Percentiles rank a stretch among this genome's conserved stretches.
Evolutionary conservation across 345 rosid species (phyloP).

Genomic region (Brassica cretica): DNA sequence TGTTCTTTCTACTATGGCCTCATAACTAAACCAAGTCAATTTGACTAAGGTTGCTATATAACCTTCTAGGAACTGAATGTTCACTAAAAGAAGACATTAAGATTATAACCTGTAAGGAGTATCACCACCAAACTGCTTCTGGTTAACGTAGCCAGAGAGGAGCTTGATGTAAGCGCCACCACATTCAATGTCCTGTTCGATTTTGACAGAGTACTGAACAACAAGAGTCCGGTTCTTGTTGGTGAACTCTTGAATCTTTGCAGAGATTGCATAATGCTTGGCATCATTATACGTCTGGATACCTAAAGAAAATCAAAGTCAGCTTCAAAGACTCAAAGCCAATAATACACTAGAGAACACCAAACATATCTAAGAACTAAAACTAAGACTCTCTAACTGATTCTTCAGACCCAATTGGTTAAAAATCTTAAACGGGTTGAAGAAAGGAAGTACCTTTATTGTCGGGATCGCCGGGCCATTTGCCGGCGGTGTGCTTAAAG

Average conservation of each 20-base stretch:
- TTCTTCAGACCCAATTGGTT: neutral
- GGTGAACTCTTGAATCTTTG: constrained; percentile 86
- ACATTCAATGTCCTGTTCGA: constrained; percentile 94
- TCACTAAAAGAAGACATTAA: neutral
- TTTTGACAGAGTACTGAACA: constrained; percentile 76
- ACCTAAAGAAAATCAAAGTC: constrained; percentile 42
- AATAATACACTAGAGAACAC: no score
- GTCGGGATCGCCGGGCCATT: constrained; percentile 81
- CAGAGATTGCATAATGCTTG: constrained; percentile 80
- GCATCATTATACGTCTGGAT: constrained; percentile 88
- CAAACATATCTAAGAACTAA: no score
- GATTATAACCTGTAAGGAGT: constrained; percentile 78
- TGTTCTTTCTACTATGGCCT: constrained; percentile 9
- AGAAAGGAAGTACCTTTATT: constrained; percentile 57
- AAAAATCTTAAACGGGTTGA: neutral
- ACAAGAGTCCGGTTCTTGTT: constrained; percentile 85
- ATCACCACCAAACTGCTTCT: constrained; percentile 98
- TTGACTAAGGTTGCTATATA: neutral
- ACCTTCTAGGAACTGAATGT: neutral
- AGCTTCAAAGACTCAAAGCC: neutral
- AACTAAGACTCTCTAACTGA: neutral
- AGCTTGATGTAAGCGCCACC: constrained; percentile 98
- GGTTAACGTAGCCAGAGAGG: constrained; percentile 90
- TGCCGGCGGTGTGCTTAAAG: constrained; percentile 79
- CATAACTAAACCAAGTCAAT: constrained; percentile 6